Evolutionary conservation across 176 grass and related monocot genomes (phyloP).

Genomic region (Oryza nivara): DNA sequence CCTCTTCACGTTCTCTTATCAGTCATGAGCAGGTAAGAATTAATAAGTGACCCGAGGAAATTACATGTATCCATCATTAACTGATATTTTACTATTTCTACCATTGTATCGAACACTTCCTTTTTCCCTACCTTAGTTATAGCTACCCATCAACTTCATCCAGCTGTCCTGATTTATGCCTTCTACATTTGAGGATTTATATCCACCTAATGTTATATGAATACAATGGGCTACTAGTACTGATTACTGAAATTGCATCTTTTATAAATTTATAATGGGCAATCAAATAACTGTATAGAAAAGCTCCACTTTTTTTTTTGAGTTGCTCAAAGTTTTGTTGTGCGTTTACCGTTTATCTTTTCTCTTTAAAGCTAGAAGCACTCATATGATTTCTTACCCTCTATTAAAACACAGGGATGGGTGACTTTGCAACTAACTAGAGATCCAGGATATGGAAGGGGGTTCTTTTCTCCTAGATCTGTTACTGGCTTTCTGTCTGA

Average conservation of each 20-base stretch:
- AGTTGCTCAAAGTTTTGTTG: constrained; percentile 20
- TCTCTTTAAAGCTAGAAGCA: constrained; percentile 8
- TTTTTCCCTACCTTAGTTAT: neutral
- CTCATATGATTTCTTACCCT: constrained; percentile 35
- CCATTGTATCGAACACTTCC: neutral
- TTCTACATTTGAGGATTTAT: constrained; percentile 31
- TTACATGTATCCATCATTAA: constrained; percentile 27
- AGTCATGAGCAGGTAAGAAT: constrained; percentile 85
- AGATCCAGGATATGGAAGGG: constrained; percentile 71
- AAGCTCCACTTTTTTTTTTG: constrained; percentile 22
- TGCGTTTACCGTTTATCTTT: constrained; percentile 40
- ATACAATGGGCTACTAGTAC: neutral
- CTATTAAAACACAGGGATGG: constrained; percentile 66
- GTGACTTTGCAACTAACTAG: constrained; percentile 82
- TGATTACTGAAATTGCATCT: neutral
- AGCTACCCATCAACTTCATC: neutral
- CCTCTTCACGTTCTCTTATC: constrained; percentile 90
- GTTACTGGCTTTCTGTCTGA: constrained; percentile 96
- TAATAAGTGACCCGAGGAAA: constrained; percentile 35
- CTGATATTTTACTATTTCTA: constrained; percentile 26
- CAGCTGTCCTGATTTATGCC: neutral
- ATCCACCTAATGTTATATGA: constrained; percentile 22
- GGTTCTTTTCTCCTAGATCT: constrained; percentile 94
- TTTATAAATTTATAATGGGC: neutral
- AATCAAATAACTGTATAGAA: constrained; percentile 24